phyloP scores from a whole-genome alignment of 1,284 basidiomycete species.

The Tilletia walkeri region DNA sequence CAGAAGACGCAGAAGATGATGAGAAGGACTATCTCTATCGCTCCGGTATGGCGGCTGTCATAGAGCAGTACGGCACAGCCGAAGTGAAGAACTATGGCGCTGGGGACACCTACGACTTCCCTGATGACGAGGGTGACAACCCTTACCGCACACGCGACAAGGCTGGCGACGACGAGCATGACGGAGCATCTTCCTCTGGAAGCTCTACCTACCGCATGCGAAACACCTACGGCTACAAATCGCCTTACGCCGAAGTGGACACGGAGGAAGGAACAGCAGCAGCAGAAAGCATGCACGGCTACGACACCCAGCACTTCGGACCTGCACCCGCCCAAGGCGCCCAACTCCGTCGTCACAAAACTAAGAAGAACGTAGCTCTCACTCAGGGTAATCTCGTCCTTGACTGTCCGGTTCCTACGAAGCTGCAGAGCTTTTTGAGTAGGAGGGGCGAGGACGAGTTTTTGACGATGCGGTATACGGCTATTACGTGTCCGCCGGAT shows the following conservation, averaged over 20 bases:
- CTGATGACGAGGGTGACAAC: neutral
- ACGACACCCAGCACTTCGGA: slow-evolving; percentile 49
- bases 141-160: neutral
- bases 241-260: slow-evolving; percentile 5
- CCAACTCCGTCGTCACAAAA: slow-evolving; percentile 52
- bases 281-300: slow-evolving; percentile 5
- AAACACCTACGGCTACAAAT: slow-evolving; percentile 11
- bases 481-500: slow-evolving; percentile 65
- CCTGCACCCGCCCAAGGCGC: slow-evolving; percentile 48
- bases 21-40: slow-evolving; percentile 17
- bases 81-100: neutral
- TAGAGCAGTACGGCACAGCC: neutral
- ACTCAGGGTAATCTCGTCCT: slow-evolving; percentile 56
- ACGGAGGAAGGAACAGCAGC: neutral
- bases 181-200: slow-evolving; percentile 2
- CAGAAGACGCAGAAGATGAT: neutral
- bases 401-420: slow-evolving; percentile 55
- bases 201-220: slow-evolving; percentile 2
- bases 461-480: slow-evolving; percentile 64
- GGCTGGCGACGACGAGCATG: neutral
- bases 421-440: slow-evolving; percentile 66
- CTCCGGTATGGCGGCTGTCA: slow-evolving; percentile 6
- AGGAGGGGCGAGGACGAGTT: slow-evolving; percentile 79
- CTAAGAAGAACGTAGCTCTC: slow-evolving; percentile 56
- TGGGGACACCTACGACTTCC: slow-evolving; percentile 16